Conservation (phyloP, 805 yeast genomes). For the Lachancea thermotolerans region DNA sequence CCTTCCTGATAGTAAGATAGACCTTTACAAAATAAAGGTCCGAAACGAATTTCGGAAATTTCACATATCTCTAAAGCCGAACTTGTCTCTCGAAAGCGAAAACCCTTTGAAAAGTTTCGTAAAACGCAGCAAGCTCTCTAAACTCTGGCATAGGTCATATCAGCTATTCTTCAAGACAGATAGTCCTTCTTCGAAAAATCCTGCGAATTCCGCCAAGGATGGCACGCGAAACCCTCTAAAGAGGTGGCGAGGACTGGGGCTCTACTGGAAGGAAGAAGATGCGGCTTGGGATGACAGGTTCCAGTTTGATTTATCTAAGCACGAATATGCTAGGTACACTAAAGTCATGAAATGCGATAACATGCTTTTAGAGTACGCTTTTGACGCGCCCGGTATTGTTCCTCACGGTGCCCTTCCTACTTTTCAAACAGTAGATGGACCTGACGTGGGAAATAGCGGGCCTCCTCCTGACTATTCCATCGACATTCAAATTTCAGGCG, state of each 20-base stretch:
- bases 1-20: constrained; percentile 44
- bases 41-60: constrained; percentile 44
- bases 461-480: constrained; percentile 55
- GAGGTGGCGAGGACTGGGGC: constrained; percentile 71
- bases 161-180: not conserved
- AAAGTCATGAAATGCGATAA: constrained; percentile 56
- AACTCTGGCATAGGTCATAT: not conserved
- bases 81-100: constrained; percentile 52
- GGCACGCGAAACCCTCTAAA: constrained; percentile 15
- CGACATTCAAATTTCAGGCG: constrained; percentile 49
- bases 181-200: not conserved
- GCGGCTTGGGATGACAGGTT: constrained; percentile 29
- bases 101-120: constrained; percentile 15
- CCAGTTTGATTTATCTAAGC: constrained; percentile 31
- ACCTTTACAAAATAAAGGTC: constrained; percentile 45
- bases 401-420: constrained; percentile 36
- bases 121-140: not conserved
- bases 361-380: constrained; percentile 52
- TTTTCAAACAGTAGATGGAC: constrained; percentile 33
- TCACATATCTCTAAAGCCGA: constrained; percentile 60
- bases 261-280: constrained; percentile 35
- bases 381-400: constrained; percentile 65
- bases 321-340: constrained; percentile 80
- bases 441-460: constrained; percentile 55
- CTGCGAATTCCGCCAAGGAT: not conserved